A percentile compares a stretch with the other conserved stretches of the same genome.
Evolutionary conservation across 257 asterid genomes (phyloP).

Genomic region (Rubia yunnanensis): DNA sequence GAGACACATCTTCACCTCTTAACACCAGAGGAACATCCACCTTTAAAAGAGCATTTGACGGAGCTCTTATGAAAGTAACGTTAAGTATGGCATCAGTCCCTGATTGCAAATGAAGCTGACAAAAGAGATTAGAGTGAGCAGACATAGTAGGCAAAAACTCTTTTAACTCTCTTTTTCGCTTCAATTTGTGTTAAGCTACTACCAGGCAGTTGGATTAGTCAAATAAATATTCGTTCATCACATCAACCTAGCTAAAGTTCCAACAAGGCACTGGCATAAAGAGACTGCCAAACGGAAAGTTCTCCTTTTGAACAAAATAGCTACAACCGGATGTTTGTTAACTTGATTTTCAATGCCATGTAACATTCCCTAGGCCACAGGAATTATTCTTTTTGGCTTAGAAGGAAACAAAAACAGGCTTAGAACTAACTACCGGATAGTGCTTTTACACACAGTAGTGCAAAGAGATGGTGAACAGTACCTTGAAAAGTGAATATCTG

Average conservation of each 20-base stretch:
- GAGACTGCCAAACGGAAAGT: neutral
- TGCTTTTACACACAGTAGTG: neutral
- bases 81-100: constrained; percentile 75
- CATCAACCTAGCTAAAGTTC: neutral
- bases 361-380: neutral
- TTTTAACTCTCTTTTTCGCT: constrained; percentile 8
- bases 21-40: constrained; percentile 81
- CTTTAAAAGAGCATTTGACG: constrained; percentile 51
- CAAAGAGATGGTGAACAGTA: neutral
- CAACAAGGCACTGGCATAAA: neutral
- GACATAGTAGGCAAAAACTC: constrained; percentile 2
- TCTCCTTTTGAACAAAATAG: neutral
- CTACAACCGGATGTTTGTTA: neutral
- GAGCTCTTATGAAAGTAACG: constrained; percentile 90
- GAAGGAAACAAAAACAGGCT: neutral
- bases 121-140: constrained; percentile 20
- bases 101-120: constrained; percentile 83
- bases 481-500: neutral
- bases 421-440: neutral
- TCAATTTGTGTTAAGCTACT: neutral
- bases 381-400: neutral
- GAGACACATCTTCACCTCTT: constrained; percentile 86
- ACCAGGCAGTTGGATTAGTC: neutral
- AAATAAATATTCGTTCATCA: neutral
- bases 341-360: neutral